Evolutionary conservation across 495 filamentous ascomycete species (phyloP), one percentile per base, ranked within the genome.

Genomic region (Lentithecium fluviatile): DNA sequence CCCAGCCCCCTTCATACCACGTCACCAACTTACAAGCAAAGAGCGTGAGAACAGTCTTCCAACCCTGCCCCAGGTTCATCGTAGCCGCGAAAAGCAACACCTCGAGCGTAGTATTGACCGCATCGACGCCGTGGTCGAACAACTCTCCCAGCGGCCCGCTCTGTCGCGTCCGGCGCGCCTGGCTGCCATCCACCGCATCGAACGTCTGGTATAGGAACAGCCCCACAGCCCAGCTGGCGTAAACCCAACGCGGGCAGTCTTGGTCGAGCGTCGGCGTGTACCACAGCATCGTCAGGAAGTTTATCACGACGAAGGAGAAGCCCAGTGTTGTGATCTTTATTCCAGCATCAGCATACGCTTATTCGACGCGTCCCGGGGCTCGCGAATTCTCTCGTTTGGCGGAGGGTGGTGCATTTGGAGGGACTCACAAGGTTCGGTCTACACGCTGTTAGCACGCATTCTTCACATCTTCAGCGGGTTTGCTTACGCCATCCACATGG

Each of bases 91-190:
- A 98, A 66, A 98, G 83, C 64, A 98, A 78, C 19, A 90, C 89
- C 66, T 95, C 94, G 68, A 98, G 83, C n/a, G 84, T 85, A 24
- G 94, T 98, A 72, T 98, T 98, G 73, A 90, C 83, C 32, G 94
- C 94, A 75, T 98, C 94, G 66, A 98, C 94, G 83, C 94, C 93
- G 75, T 97, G 94, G 72, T 98, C 94, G 73, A 98, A 98, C 25
- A 98, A 82, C 74, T 98, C 94, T 52, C 94, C 94, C 52, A 97
- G 78, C 43, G 94, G 94, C 1, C 94, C 94, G 72, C 89, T 95
- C 69, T 97, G 94, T 49, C 79, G 85, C 20, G 94, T 98, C 71
- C 94, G 85, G 69, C 94, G 84, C 82, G 94, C 94, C 72, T 98
- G 94, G 36, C 89, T 83, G 43, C 94, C 94, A 77, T 98, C 94